Base-by-base conservation (phyloP, 768 basidiomycete species). In the Xerocomus spinulosus region DNA sequence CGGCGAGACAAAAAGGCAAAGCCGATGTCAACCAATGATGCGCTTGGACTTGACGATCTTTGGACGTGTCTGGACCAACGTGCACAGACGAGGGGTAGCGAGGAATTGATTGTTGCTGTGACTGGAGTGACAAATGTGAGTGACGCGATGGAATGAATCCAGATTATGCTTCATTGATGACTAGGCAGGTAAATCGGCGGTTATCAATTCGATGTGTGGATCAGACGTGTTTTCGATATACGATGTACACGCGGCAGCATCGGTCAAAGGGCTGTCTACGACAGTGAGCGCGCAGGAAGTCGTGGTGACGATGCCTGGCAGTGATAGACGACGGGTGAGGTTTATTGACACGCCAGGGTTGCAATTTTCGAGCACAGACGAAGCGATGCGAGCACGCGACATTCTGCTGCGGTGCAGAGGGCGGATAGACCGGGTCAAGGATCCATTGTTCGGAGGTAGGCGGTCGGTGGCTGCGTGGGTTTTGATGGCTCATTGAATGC, bases 281-380 rank as follows among this genome's bases (percentile, higher is more conserved):
- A 95, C 92, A 18, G 90, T 84, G 20, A 71, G 74, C 13, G 74
- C 85, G 5, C 83, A 84, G 55, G 82, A 85, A 55, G 73, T 87
- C 20, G 66, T 72, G 3, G 55, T 79, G 3, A 77, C 76, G 42
- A 62, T 71, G 9, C 73, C 70, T 9, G 77, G 74, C 20, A 72
- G 70, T 18, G 52, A 39, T 10, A 38, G 28, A n/a, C 43, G 39
- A 52, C 68, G 70, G 43, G 71, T 92, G 54, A 77, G 78, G 28
- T 57, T 94, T 47, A 81, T 93, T 57, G 93, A 96, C 64, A 95
- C 90, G 0, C 93, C 93, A 26, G 93, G 93, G n/a, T 68, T 92
- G 39, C 52, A 55, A 17, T 55, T 73, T 79, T 42, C 83, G 81
- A 75, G 63, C 67, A 30, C 47, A 25, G 63, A 43, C 42, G 62